Evolutionary conservation across 1,139 yeast genomes (phyloP).

Genomic region (Sugiyamaella grinbergsii): DNA sequence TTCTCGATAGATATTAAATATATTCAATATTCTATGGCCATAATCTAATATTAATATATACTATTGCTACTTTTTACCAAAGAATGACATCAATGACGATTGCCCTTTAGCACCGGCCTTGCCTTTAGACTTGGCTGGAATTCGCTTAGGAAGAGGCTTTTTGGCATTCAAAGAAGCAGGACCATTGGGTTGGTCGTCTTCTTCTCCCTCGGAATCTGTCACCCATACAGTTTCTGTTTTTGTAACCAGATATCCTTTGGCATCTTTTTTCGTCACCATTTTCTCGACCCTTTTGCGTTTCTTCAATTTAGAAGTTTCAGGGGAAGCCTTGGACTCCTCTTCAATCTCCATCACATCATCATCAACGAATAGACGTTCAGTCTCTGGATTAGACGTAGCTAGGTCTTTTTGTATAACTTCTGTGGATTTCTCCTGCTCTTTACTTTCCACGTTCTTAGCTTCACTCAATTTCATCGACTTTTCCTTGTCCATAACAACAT

Average conservation of each 20-base stretch:
- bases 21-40: neutral
- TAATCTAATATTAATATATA: neutral
- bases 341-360: conserved; percentile 19
- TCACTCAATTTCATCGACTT: conserved; percentile 7
- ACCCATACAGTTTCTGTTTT: conserved; percentile 28
- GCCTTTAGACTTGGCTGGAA: conserved; percentile 17
- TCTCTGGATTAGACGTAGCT: neutral
- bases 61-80: conserved; percentile 23
- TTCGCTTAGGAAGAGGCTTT: conserved; percentile 17
- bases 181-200: neutral
- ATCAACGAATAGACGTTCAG: neutral
- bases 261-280: conserved; percentile 24
- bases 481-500: conserved; percentile 3
- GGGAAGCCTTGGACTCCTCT: conserved; percentile 4
- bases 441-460: neutral
- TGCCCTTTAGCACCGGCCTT: conserved; percentile 24
- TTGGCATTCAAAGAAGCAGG: conserved; percentile 1
- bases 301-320: conserved; percentile 2
- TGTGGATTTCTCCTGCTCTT: neutral
- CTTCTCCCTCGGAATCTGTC: conserved; percentile 29
- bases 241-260: conserved; percentile 28
- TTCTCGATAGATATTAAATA: no score
- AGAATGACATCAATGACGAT: conserved; percentile 30
- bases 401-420: conserved; percentile 13
- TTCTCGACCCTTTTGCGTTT: conserved; percentile 26